These are phyloP conservation scores for Mortierella sp. DNA, from an alignment of 371 early-diverging fungal genomes.

Conservation along the genomic window DNA sequence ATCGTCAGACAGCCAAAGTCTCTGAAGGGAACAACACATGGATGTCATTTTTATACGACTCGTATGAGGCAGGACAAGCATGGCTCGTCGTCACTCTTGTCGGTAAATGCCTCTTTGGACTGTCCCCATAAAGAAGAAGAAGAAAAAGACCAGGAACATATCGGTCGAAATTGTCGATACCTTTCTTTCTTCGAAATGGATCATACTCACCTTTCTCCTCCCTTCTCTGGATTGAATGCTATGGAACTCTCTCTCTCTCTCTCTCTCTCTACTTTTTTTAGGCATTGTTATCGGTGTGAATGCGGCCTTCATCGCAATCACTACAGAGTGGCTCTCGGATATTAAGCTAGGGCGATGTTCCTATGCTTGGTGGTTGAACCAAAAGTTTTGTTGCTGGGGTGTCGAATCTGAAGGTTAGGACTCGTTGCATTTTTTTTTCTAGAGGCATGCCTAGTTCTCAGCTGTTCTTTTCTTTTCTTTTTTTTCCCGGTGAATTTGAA, in stretches of 20 bases:
- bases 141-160: background rate
- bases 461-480: too few species aligned
- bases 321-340: conserved; percentile 88
- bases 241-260: background rate
- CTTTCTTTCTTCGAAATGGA: background rate
- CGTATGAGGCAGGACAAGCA: conserved; percentile 83
- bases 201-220: background rate
- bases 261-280: conserved; percentile 20
- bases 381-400: conserved; percentile 97
- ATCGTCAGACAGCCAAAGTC: conserved; percentile 64
- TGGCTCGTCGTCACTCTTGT: conserved; percentile 89
- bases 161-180: too few species aligned
- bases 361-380: conserved; percentile 92
- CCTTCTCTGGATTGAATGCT: too few species aligned
- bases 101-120: conserved; percentile 55
- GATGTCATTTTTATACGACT: conserved; percentile 65
- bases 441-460: too few species aligned
- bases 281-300: conserved; percentile 85
- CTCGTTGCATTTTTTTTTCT: too few species aligned
- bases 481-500: conserved; percentile 11
- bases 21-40: conserved; percentile 62
- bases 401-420: conserved; percentile 63
- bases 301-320: conserved; percentile 90
- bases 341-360: conserved; percentile 89
- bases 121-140: background rate